Evolutionary conservation across 1,139 yeast species (phyloP), one percentile per base, ranked within the genome.

Genomic region (Pichia kudriavzevii): DNA sequence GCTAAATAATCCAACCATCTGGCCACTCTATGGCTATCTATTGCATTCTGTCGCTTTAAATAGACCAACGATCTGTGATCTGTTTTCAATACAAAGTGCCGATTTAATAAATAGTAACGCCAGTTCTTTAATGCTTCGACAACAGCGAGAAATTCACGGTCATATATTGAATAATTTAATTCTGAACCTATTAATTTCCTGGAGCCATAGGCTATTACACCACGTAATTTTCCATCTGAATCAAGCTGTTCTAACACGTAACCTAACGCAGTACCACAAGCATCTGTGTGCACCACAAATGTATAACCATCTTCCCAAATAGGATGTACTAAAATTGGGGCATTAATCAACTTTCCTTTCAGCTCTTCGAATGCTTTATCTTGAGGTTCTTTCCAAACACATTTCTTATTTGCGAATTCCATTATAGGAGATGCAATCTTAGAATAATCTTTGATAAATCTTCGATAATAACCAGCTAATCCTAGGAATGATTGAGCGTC

Each of bases 401-500:
- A 5, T 22, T 28, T 22, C 10, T 36, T 22, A 10, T 19, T 19
- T 15, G 23, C 28, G 19, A 26, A 36, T 3, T 35, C 26, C 11
- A 15, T 21, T 2, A 35, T 15, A 4, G 39, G 39, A 7, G n/a
- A 15, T 4, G 35, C 32, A 19, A 33, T 29, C 12, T 20, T 26
- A 1, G 35, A 17, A 29, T 32, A 28, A 21, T 36, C 11, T 13
- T 32, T 16, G 19, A 38, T 28, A 21, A 40, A 39, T n/a, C 36
- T 22, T 22, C 39, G 22, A 28, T 40, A 43, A 24, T 32, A 39
- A 9, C 27, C 24, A 1, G 42, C 31, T 14, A 40, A n/a, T 6
- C 41, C 44, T 7, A 41, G 8, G 21, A 37, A 40, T 1, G 16
- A 24, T 14, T 27, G 21, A 6, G 22, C 29, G 12, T 41, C 35